Conservation (phyloP, 1,284 basidiomycete genomes). For the Kalmanozyma brasiliensis region DNA sequence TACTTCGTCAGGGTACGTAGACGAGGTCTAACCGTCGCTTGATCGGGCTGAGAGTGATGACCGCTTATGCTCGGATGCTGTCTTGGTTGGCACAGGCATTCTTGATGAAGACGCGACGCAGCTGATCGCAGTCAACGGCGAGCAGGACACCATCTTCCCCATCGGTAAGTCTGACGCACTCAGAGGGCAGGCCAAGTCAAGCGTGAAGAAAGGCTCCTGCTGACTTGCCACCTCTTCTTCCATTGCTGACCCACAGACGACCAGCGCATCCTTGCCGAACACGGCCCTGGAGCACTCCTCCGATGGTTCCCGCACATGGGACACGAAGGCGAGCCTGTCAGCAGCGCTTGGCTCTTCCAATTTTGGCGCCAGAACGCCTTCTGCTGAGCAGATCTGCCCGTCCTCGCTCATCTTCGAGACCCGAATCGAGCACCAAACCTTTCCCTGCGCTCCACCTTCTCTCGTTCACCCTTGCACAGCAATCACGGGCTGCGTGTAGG, state of each 20-base stretch:
- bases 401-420: background rate
- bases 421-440: too few relatives aligned
- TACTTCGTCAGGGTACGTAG: slow-evolving; percentile 24
- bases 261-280: slow-evolving; percentile 35
- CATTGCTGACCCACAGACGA: slow-evolving; percentile 24
- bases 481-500: background rate
- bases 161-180: slow-evolving; percentile 20
- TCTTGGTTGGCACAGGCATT: slow-evolving; percentile 9
- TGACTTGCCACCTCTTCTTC: background rate
- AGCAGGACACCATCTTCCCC: slow-evolving; percentile 44
- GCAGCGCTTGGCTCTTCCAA: slow-evolving; percentile 27
- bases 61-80: background rate
- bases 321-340: slow-evolving; percentile 44
- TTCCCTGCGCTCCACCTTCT: background rate
- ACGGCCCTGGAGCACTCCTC: slow-evolving; percentile 36
- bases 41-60: background rate
- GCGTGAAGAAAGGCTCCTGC: background rate
- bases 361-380: slow-evolving; percentile 21
- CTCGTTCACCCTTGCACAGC: background rate
- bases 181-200: too few relatives aligned
- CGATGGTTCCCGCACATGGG: slow-evolving; percentile 44
- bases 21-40: background rate
- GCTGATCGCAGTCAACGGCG: slow-evolving; percentile 36
- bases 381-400: slow-evolving; percentile 10
- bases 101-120: slow-evolving; percentile 27